Percentiles rank a stretch among this genome's conserved stretches.
Evolutionary conservation across 305 asterid species (phyloP).

Genomic region (Rubia tinctorum): DNA sequence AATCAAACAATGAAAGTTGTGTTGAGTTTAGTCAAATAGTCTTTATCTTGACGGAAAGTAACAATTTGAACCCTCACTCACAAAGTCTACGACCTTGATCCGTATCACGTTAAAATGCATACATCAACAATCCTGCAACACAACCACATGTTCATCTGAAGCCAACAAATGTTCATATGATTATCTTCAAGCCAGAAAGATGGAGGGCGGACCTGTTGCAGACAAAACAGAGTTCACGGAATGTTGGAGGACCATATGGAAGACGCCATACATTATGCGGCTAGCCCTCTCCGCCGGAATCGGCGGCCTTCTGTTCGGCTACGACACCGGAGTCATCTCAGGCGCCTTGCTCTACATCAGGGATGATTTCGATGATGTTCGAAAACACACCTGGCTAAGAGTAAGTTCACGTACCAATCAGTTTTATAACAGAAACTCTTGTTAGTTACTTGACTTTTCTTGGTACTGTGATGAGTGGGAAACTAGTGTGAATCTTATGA

Average conservation of each 20-base stretch:
- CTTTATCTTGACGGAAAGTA: background rate
- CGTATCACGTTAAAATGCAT: background rate
- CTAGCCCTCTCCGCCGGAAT: slow-evolving; percentile 91
- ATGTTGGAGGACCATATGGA: slow-evolving; percentile 63
- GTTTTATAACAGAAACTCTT: too few relatives aligned
- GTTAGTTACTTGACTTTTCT: too few relatives aligned
- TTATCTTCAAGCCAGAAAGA: slow-evolving; percentile 13
- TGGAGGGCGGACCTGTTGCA: slow-evolving; percentile 24
- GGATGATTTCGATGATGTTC: slow-evolving; percentile 54
- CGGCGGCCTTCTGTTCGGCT: slow-evolving; percentile 88
- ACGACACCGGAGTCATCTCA: slow-evolving; percentile 91
- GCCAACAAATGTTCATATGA: background rate
- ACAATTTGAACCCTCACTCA: background rate
- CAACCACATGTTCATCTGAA: background rate
- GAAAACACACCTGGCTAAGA: slow-evolving; percentile 66
- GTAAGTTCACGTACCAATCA: slow-evolving; percentile 22
- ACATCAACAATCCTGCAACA: background rate
- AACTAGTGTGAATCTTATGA: too few relatives aligned
- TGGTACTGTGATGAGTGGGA: too few relatives aligned
- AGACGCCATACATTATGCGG: slow-evolving; percentile 73
- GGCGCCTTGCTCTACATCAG: slow-evolving; percentile 87
- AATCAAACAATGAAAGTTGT: too few relatives aligned
- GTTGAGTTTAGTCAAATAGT: too few relatives aligned
- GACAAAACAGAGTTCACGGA: slow-evolving; percentile 70
- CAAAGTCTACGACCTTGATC: background rate